Evolutionary conservation across 2,329 filamentous ascomycete genomes (phyloP), one percentile per base, ranked within the genome.

Genomic region (Fusarium sp.): DNA sequence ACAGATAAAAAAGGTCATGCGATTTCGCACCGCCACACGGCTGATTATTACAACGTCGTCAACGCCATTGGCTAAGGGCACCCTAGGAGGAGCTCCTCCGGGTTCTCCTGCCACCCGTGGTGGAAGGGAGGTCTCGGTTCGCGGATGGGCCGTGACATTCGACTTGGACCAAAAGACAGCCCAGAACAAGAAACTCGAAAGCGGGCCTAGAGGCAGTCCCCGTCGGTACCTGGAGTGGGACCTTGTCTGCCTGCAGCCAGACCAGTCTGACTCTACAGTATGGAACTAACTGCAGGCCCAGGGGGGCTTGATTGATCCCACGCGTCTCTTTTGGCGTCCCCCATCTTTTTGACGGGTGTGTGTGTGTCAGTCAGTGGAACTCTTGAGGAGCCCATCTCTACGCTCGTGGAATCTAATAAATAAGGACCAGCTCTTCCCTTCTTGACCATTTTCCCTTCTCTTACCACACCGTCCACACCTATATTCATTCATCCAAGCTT

Each of bases 21-120:
- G 77, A 79, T 77, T 76, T 29, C 73, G 73, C 74, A 78, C 77
- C 75, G 73, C 77, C 76, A 79, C 77, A 79, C 78, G 68, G 69
- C 74, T 65, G 73, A 79, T 79, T 79, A 70, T 79, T 63, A 77
- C 77, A 75, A 78, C 69, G 40, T 18, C 54, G 20, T 24, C 7
- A 27, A 22, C 37, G 5, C 66, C 63, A 76, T 76, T 78, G 76
- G 76, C 4, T 47, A 42, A n/a, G 4, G 5, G 18, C 2, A 13
- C 54, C 60, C 60, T 37, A 27, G 35, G 68, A 54, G 63, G 57
- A 61, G 40, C 38, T 45, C 58, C 22, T 74, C 74, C 72, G 72
- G 74, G 74, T 68, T 76, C 70, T 71, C 67, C 54, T 75, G 60
- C 72, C 73, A 67, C 40, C n/a, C 73, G 20, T 42, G 38, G 38